Conservation (phyloP, 2,329 filamentous ascomycete genomes). For the Aspergillus eucalypticola region DNA sequence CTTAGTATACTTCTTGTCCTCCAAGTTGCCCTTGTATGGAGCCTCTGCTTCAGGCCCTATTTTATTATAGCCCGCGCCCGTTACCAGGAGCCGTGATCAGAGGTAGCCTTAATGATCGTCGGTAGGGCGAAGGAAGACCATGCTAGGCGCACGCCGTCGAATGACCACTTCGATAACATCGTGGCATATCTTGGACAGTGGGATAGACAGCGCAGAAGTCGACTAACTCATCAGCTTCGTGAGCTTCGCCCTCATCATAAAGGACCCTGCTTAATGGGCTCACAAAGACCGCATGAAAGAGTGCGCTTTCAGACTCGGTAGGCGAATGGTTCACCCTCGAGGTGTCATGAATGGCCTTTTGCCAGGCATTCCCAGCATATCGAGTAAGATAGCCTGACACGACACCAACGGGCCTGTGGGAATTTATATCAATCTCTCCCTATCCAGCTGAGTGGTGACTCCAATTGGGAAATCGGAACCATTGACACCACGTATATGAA, state of each 20-base stretch:
- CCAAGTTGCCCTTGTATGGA: slow-evolving; percentile 92
- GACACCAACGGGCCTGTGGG: slow-evolving; percentile 35
- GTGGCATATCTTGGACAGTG: slow-evolving; percentile 79
- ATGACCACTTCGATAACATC: slow-evolving; percentile 74
- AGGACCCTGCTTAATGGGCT: not conserved
- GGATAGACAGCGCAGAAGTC: slow-evolving; percentile 80
- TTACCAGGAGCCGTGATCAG: slow-evolving; percentile 65
- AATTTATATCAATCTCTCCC: too few species aligned
- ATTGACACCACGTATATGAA: too few species aligned
- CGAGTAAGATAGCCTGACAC: slow-evolving; percentile 88
- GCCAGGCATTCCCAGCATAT: slow-evolving; percentile 93
- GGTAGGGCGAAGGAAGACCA: slow-evolving; percentile 84
- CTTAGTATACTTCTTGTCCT: slow-evolving; percentile 83
- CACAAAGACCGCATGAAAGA: slow-evolving; percentile 71
- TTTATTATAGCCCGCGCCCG: slow-evolving; percentile 65
- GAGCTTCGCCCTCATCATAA: not conserved
- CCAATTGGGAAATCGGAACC: too few species aligned
- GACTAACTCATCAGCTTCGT: slow-evolving; percentile 47
- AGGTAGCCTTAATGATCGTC: slow-evolving; percentile 78
- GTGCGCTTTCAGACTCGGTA: slow-evolving; percentile 60
- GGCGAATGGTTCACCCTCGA: slow-evolving; percentile 73
- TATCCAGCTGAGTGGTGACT: too few species aligned
- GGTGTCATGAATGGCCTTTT: slow-evolving; percentile 82
- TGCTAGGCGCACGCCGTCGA: slow-evolving; percentile 72
- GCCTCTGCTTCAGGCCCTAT: slow-evolving; percentile 69